Evolutionary conservation across 169 alveolate species (phyloP).

Genomic region (Eimeria falciformis): DNA sequence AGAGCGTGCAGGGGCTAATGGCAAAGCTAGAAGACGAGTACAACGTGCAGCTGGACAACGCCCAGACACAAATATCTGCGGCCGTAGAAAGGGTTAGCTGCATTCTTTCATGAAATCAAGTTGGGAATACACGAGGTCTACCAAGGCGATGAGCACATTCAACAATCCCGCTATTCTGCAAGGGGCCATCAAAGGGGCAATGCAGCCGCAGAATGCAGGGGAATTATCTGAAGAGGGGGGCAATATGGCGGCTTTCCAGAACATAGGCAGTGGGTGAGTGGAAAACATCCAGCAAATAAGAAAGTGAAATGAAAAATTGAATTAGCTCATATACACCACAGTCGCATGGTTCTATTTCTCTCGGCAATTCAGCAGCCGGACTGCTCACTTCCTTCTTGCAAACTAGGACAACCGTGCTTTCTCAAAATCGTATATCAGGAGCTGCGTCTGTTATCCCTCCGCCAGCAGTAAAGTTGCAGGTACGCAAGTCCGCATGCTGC

Average conservation of each 20-base stretch:
- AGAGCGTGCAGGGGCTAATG: slow-evolving; percentile 72
- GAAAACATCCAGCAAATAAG: too few relatives aligned
- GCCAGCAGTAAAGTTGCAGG: slow-evolving; percentile 56
- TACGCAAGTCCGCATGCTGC: background rate
- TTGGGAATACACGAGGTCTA: too few relatives aligned
- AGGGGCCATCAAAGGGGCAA: slow-evolving; percentile 66
- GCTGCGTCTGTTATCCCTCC: slow-evolving; percentile 65
- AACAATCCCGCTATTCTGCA: slow-evolving; percentile 72
- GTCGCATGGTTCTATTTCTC: too few relatives aligned
- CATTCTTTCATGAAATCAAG: background rate
- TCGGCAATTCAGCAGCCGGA: too few relatives aligned
- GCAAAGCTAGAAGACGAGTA: slow-evolving; percentile 77
- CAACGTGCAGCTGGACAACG: slow-evolving; percentile 74
- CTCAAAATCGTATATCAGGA: background rate
- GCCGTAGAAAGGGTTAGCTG: slow-evolving; percentile 73
- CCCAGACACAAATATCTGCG: slow-evolving; percentile 67
- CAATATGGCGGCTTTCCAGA: too few relatives aligned
- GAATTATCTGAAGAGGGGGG: too few relatives aligned
- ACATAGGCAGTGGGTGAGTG: too few relatives aligned
- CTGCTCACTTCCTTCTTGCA: slow-evolving; percentile 50
- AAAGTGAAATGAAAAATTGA: too few relatives aligned
- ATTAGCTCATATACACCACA: too few relatives aligned
- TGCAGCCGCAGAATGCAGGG: slow-evolving; percentile 64
- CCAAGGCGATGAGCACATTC: slow-evolving; percentile 77
- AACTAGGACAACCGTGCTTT: slow-evolving; percentile 8